A percentile compares a stretch with the other conserved stretches of the same genome.
These are phyloP conservation scores for Cydonia oblonga DNA, from an alignment of 331 rosid genomes.

Conservation along the genomic window DNA sequence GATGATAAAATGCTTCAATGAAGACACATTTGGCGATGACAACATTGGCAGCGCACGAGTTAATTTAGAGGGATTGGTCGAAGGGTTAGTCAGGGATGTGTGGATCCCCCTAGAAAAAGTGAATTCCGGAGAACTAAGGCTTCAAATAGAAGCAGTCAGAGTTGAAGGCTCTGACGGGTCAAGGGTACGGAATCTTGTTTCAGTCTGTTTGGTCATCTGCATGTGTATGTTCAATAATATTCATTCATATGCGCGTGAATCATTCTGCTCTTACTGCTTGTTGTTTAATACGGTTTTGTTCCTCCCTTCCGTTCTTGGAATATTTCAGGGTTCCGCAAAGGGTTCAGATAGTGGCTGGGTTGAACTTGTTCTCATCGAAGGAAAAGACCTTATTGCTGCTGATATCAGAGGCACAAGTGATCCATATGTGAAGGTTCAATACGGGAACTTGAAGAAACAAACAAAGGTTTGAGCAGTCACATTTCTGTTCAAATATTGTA, in stretches of 20 bases:
- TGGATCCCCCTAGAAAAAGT: constrained; percentile 93
- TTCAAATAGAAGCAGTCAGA: constrained; percentile 67
- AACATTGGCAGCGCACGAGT: constrained; percentile 80
- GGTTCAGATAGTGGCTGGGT: constrained; percentile 57
- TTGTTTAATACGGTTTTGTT: constrained; percentile 9
- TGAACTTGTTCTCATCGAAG: constrained; percentile 84
- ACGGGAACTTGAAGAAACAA: constrained; percentile 67
- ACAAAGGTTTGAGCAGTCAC: constrained; percentile 57
- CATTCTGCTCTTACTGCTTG: background rate
- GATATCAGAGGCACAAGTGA: constrained; percentile 98
- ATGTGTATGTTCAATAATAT: too few relatives aligned
- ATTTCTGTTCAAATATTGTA: background rate
- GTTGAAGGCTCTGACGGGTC: constrained; percentile 64
- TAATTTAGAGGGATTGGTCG: constrained; percentile 81
- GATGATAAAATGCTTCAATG: constrained; percentile 53
- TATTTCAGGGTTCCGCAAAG: constrained; percentile 33
- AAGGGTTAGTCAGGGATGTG: constrained; percentile 58
- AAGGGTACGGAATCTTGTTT: constrained; percentile 34
- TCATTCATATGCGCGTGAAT: background rate
- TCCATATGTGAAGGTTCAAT: constrained; percentile 83
- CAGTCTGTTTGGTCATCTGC: background rate
- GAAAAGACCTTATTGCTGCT: constrained; percentile 81
- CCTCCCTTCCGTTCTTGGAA: background rate
- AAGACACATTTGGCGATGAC: constrained; percentile 74
- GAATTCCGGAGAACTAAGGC: constrained; percentile 81